Base-by-base conservation (phyloP, 192 early-diverging fungal species). In the Jimgerdemannia lactiflua region DNA sequence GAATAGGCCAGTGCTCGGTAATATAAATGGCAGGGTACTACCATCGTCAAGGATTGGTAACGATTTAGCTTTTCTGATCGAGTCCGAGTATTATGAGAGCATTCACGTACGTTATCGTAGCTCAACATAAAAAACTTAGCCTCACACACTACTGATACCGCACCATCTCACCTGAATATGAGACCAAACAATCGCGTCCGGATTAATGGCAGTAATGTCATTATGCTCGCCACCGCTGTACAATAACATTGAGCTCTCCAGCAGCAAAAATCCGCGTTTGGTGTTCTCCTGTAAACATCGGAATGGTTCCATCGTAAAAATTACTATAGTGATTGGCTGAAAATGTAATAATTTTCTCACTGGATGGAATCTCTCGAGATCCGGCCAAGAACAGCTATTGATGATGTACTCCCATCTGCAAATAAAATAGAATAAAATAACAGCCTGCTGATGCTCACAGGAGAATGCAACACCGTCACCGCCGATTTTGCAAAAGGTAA, bases 1-100 rank as follows among this genome's bases (percentile, higher is more conserved):
- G 83, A 43, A 95, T 93, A 9, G 94, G 94, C 94, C 94, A 95
- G 73, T 94, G 93, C 63, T 88, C 86, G 10, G 89, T 86, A 49
- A 95, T 84, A 73, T 95, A 95, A 74, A 91, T 89, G 10, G 79
- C 77, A 1, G 94, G 94, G 63, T 92, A 85, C 84, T 93, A 80
- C 8, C 49, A 59, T 10, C 14, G 14, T 14, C 49, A 6, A 14
- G 49, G 6, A 14, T 10, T 59, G 14, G 6, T 59, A 14, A 59
- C 6, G 49, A 59, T 10, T 6, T 10, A 59, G 14, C 6, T 6
- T 6, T 14, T 59, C 14, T 59, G 14, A 14, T 14, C 49, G 14
- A 10, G 8, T 59, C 14, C 6, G 49, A 59, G 49, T 14, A 59
- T 59, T 59, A 14, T 14, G 49, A 11, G 71, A 17, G 14, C 4